These are phyloP conservation scores for Sambucus nigra DNA, from an alignment of 129 eudicot species.

Conservation along the genomic window DNA sequence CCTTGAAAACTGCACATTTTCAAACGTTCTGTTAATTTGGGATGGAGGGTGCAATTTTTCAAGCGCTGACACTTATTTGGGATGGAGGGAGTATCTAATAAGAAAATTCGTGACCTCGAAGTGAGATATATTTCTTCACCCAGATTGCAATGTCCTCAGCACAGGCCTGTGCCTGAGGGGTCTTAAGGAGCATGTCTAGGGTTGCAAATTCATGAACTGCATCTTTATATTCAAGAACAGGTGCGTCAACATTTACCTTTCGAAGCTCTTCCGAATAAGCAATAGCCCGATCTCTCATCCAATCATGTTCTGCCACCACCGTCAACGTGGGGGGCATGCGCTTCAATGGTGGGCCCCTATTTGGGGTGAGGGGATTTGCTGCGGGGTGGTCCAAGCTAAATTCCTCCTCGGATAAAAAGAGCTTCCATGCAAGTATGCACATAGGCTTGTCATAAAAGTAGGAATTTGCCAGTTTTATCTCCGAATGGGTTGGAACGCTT, in stretches of 20 bases:
- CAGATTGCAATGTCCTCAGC: conserved; percentile 89
- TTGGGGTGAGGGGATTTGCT: conserved; percentile 63
- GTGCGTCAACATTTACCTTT: conserved; percentile 72
- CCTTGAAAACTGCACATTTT: too few species aligned
- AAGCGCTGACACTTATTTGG: too few species aligned
- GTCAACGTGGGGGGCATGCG: conserved; percentile 88
- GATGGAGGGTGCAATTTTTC: too few species aligned
- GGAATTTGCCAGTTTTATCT: conserved; percentile 77
- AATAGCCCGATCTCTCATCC: conserved; percentile 97
- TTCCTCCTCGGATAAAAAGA: conserved; percentile 64
- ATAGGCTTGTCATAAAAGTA: conserved; percentile 85
- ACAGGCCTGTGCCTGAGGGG: conserved; percentile 91
- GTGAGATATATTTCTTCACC: conserved; percentile 90
- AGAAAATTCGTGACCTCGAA: conserved; percentile 88
- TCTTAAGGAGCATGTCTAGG: conserved; percentile 79
- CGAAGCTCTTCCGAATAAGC: conserved; percentile 76
- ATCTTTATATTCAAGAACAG: conserved; percentile 86
- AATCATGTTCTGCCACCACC: conserved; percentile 82
- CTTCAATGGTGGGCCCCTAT: conserved; percentile 67
- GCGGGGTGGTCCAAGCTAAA: conserved; percentile 91
- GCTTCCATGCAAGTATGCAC: conserved; percentile 85
- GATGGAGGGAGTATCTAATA: too few species aligned
- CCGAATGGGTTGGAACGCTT: conserved; percentile 77
- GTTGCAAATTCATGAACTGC: conserved; percentile 97
- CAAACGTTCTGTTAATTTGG: too few species aligned